These are phyloP conservation scores for Geotrichum citri-aurantii DNA, from an alignment of 1,139 yeast genomes.

Conservation along the genomic window DNA sequence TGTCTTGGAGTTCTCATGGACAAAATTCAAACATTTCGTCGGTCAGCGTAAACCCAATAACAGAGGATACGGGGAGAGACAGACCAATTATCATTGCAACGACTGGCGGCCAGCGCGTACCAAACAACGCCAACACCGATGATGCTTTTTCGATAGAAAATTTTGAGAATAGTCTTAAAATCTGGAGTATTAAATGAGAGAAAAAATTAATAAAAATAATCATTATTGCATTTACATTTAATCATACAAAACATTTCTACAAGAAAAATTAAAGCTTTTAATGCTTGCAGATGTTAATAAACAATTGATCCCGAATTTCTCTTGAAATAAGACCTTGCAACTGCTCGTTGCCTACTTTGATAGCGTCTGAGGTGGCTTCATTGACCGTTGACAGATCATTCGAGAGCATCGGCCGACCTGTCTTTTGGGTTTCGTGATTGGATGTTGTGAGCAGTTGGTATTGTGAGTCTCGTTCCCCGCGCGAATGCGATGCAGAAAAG, in stretches of 20 bases:
- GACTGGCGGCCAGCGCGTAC: conserved; percentile 9
- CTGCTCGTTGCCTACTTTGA: conserved; percentile 33
- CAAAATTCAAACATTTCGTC: conserved; percentile 19
- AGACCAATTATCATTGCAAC: conserved; percentile 7
- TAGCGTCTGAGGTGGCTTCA: conserved; percentile 25
- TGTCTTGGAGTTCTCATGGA: conserved; percentile 18
- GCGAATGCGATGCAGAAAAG: conserved; percentile 2
- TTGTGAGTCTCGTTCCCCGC: conserved; percentile 1
- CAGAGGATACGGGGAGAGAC: background rate
- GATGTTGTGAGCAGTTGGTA: conserved; percentile 2
- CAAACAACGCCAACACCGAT: conserved; percentile 5
- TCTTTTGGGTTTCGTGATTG: background rate
- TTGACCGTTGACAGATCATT: conserved; percentile 17
- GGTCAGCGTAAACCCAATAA: conserved; percentile 25
- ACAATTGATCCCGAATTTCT: conserved; percentile 27
- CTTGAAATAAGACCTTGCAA: conserved; percentile 33
- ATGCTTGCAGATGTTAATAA: conserved; percentile 19
- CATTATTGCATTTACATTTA: conserved; percentile 1
- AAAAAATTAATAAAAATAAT: background rate
- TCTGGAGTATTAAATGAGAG: conserved; percentile 14
- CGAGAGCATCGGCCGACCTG: background rate
- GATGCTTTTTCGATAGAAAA: background rate
- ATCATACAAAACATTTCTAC: background rate
- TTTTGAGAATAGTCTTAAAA: conserved; percentile 17
- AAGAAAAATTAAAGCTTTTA: background rate